phyloP scores from a whole-genome alignment of 2,329 filamentous ascomycete genomes.

The Sporothrix luriei region DNA sequence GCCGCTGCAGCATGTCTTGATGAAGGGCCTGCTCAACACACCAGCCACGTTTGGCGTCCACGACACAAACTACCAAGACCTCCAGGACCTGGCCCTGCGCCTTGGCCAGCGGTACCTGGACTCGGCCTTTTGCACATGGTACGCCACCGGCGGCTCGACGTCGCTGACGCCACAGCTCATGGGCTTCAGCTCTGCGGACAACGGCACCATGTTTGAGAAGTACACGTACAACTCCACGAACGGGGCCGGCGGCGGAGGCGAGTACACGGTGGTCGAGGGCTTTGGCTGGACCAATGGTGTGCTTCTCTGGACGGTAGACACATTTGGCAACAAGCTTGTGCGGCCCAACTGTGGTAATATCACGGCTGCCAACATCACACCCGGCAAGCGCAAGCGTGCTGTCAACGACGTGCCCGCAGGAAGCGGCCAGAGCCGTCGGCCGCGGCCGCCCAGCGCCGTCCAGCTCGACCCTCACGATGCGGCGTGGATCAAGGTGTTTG shows the following conservation, averaged over 20 bases:
- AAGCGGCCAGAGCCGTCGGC: slow-evolving; percentile 3
- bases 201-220: slow-evolving; percentile 71
- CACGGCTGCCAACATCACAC: slow-evolving; percentile 46
- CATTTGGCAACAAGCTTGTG: slow-evolving; percentile 58
- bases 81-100: slow-evolving; percentile 58
- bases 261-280: slow-evolving; percentile 70
- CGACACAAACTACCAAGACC: slow-evolving; percentile 57
- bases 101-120: slow-evolving; percentile 68
- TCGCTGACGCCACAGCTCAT: slow-evolving; percentile 54
- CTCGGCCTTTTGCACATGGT: slow-evolving; percentile 71
- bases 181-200: slow-evolving; percentile 48
- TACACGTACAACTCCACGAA: slow-evolving; percentile 64
- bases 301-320: slow-evolving; percentile 66
- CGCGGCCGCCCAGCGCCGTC: slow-evolving; percentile 46
- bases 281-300: slow-evolving; percentile 74
- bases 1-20: slow-evolving; percentile 65
- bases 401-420: slow-evolving; percentile 1
- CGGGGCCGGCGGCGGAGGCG: slow-evolving; percentile 64
- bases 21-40: slow-evolving; percentile 62
- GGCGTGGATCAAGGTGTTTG: slow-evolving; percentile 53
- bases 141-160: slow-evolving; percentile 65
- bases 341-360: slow-evolving; percentile 60
- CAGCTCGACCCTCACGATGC: slow-evolving; percentile 53
- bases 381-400: slow-evolving; percentile 40
- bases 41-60: slow-evolving; percentile 57